These are phyloP conservation scores for Apostasia ramifera DNA, from an alignment of 106 monocot species.

Conservation along the genomic window DNA sequence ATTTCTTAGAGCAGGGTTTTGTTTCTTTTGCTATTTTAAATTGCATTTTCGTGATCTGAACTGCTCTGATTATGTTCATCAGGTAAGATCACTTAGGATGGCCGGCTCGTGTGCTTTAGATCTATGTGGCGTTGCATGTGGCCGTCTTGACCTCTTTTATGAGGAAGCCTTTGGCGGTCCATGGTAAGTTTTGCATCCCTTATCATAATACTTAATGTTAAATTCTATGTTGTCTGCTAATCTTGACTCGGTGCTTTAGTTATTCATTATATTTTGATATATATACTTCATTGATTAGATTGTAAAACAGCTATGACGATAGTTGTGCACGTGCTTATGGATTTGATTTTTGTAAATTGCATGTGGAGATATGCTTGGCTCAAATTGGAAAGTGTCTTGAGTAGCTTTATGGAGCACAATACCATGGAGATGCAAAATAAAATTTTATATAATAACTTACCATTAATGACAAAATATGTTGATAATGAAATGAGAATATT, in stretches of 20 bases:
- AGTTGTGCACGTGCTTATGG: too few relatives aligned
- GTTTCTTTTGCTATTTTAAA: neutral
- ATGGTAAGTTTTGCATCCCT: slow-evolving; percentile 41
- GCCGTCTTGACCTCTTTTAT: slow-evolving; percentile 80
- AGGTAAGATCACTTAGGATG: slow-evolving; percentile 26
- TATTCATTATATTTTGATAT: too few relatives aligned
- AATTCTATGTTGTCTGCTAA: neutral
- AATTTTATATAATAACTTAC: too few relatives aligned
- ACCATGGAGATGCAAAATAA: too few relatives aligned
- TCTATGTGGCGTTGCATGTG: slow-evolving; percentile 84
- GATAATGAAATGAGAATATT: too few relatives aligned
- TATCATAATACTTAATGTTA: neutral
- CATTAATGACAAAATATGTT: too few relatives aligned
- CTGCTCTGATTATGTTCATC: neutral
- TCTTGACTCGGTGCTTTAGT: neutral
- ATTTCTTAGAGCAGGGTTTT: neutral
- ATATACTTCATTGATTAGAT: too few relatives aligned
- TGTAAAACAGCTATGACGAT: too few relatives aligned
- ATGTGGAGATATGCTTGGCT: too few relatives aligned
- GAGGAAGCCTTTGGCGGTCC: slow-evolving; percentile 93
- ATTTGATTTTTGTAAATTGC: too few relatives aligned
- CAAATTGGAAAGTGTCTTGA: too few relatives aligned
- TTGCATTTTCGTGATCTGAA: neutral
- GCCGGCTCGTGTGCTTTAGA: slow-evolving; percentile 78
- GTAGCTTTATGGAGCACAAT: too few relatives aligned